Percentiles rank a stretch among this genome's conserved stretches.
Conservation (phyloP, 2,329 filamentous ascomycete genomes). For the Aspergillus pseudonomiae region DNA sequence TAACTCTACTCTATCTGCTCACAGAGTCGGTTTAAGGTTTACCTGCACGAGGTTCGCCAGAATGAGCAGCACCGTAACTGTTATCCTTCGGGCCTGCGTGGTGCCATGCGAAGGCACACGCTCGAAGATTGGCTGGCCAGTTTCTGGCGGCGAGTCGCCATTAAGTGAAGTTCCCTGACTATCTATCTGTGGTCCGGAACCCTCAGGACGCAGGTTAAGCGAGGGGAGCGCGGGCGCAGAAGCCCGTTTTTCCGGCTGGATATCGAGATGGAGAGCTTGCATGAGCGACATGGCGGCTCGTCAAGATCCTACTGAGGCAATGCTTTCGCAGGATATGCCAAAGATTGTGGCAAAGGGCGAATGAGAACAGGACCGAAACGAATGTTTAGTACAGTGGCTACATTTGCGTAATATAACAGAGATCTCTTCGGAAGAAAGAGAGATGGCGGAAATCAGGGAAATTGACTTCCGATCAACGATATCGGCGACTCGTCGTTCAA, state of each 20-base stretch:
- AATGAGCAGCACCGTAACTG: constrained; percentile 25
- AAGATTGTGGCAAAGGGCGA: background rate
- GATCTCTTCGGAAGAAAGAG: background rate
- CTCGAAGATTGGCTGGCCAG: constrained; percentile 25
- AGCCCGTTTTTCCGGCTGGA: background rate
- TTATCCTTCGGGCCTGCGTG: constrained; percentile 21
- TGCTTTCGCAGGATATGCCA: background rate
- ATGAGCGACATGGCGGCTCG: background rate
- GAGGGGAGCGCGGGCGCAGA: background rate
- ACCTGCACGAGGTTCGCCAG: constrained; percentile 33
- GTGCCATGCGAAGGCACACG: constrained; percentile 17
- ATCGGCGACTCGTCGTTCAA: background rate
- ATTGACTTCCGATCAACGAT: background rate
- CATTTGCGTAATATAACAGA: background rate
- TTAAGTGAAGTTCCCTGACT: background rate
- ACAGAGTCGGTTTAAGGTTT: background rate
- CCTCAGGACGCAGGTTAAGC: background rate
- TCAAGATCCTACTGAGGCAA: background rate
- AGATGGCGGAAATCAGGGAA: background rate
- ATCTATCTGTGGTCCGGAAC: background rate
- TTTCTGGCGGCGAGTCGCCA: constrained; percentile 17
- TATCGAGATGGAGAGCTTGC: background rate
- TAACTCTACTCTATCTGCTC: background rate
- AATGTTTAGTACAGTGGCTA: background rate
- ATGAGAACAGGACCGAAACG: background rate